Evolutionary conservation across 2,329 filamentous ascomycete genomes (phyloP).

Genomic region (Elsinoe necatrix): DNA sequence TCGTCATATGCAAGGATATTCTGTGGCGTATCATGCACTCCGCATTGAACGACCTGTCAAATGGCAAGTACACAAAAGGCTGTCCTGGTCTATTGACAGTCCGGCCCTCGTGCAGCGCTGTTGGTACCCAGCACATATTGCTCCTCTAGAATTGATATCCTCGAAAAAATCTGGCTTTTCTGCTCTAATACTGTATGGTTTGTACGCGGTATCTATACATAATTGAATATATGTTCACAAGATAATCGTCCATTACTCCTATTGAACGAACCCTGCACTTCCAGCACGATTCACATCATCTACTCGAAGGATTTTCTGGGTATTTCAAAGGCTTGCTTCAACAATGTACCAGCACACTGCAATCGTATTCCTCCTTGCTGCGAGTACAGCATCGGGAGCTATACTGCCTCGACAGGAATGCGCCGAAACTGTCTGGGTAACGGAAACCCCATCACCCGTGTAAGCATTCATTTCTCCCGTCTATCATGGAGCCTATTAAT

Average conservation of each 20-base stretch:
- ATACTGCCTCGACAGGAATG: constrained; percentile 5
- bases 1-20: not conserved
- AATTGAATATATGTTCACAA: too few relatives aligned
- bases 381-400: not conserved
- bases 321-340: too few relatives aligned
- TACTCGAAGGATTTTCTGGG: too few relatives aligned
- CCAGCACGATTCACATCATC: too few relatives aligned
- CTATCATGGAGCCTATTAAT: not conserved
- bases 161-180: not conserved
- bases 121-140: not conserved
- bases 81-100: not conserved
- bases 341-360: not conserved
- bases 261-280: too few relatives aligned
- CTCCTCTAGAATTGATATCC: not conserved
- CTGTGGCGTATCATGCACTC: not conserved
- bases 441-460: constrained; percentile 2
- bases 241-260: too few relatives aligned
- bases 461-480: not conserved
- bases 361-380: not conserved
- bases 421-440: not conserved
- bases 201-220: too few relatives aligned
- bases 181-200: not conserved
- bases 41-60: not conserved
- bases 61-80: not conserved
- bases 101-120: not conserved